Evolutionary conservation across 352 stramenopile genomes (phyloP), one percentile per base, ranked within the genome.

Genomic region (Phytopythium cucurbitacearum): DNA sequence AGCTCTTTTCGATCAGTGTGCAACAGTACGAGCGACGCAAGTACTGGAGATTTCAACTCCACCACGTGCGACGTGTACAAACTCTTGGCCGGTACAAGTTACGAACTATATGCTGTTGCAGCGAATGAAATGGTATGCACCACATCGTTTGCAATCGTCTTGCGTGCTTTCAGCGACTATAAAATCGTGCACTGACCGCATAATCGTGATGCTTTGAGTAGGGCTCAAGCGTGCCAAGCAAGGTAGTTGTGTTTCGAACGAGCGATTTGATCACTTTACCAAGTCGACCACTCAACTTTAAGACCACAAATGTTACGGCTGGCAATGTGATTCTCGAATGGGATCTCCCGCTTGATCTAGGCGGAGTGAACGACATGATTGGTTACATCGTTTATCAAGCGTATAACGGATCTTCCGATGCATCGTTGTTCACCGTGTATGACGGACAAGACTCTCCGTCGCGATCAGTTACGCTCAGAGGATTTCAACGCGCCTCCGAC

Each of bases 351-450:
- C 11, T 64, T 13, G 76, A 91, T 41, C 67, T 83, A 6, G 77
- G 80, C 28, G 80, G 77, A 2, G 48, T 53, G 1, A 42, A 38
- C 8, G 64, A 73, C 10, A 62, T 80, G 4, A 46, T 85, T 3
- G 73, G 71, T 0, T 87, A 91, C 47, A 69, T 69, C 11, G 62
- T 88, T 2, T 86, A 73, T 42, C 73, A 85, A 43, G 62, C 63
- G 3, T 51, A 62, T 16, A 33, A 62, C 16, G 41, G 60, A 5
- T 52, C 16, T 6, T 48, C 54, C 2, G 56, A 66, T 7, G 45
- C 42, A 1, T 32, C 46, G 2, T 76, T 67, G 13, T 81, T 81
- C 15, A 66, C 56, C 2, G 59, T 85, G 21, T 88, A 88, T 48
- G 70, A 88, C 33, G 72, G 74, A 0, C 67, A 79, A 53, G 61